phyloP scores from a whole-genome alignment of 306 rosid genomes.

The Alnus glutinosa region DNA sequence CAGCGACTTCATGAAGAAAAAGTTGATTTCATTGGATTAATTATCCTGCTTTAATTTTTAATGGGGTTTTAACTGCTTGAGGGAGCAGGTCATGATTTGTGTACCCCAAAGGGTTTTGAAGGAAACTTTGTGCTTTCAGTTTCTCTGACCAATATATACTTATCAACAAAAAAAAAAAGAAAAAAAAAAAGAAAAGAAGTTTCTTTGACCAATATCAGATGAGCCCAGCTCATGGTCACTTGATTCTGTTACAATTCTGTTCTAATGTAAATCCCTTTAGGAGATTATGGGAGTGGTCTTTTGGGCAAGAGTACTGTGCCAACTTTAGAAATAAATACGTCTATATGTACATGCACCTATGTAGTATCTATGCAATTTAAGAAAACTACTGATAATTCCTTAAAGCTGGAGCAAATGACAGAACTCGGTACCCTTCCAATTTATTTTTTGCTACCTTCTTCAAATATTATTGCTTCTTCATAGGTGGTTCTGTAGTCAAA shows the following conservation, averaged over 20 bases:
- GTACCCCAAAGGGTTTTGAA: neutral
- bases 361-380: neutral
- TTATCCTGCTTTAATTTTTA: neutral
- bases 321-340: neutral
- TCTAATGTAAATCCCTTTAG: neutral
- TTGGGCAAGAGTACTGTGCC: neutral
- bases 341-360: neutral
- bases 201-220: neutral
- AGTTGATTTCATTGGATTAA: neutral
- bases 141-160: neutral
- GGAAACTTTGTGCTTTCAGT: neutral
- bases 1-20: neutral
- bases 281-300: neutral
- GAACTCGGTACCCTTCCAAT: neutral
- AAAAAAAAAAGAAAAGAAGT: no score
- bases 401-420: neutral
- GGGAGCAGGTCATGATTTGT: conserved; percentile 1
- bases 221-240: neutral
- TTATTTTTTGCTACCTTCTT: neutral
- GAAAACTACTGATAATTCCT: neutral
- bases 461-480: conserved; percentile 7
- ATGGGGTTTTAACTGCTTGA: neutral
- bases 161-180: no score
- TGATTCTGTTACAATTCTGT: neutral
- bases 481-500: neutral